Evolutionary conservation across 257 asterid genomes (phyloP).

Genomic region (Solanum virginianum): DNA sequence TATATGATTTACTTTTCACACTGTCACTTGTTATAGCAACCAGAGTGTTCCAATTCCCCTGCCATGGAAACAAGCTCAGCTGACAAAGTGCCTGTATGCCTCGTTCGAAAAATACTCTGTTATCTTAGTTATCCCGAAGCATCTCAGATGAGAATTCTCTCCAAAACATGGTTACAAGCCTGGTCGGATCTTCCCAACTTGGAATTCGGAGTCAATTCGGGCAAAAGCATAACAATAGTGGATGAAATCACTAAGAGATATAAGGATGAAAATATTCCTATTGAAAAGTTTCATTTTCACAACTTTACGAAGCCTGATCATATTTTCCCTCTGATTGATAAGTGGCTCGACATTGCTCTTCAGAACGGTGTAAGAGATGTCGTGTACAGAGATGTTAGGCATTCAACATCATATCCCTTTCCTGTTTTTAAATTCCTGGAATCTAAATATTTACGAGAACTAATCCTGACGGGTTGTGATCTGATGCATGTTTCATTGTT

Average conservation of each 20-base stretch:
- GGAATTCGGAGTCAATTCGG: not conserved
- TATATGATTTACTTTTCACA: too few species aligned
- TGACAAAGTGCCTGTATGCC: too few species aligned
- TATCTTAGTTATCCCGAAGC: not conserved
- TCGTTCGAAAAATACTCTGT: too few species aligned
- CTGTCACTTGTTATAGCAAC: too few species aligned
- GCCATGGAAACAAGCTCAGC: too few species aligned
- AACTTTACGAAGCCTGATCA: not conserved
- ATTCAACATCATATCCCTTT: not conserved
- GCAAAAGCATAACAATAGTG: not conserved
- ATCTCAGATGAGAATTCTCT: not conserved
- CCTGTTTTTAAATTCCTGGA: not conserved
- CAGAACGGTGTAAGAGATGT: not conserved
- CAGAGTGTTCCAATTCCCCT: too few species aligned
- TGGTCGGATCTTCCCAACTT: not conserved
- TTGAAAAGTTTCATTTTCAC: not conserved
- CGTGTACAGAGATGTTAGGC: not conserved
- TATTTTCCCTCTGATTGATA: not conserved
- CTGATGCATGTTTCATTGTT: not conserved
- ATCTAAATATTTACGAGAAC: not conserved
- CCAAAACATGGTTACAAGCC: not conserved
- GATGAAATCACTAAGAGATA: not conserved
- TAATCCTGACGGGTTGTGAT: not conserved
- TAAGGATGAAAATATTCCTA: not conserved
- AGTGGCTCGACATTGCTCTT: not conserved